Evolutionary conservation across 2,329 filamentous ascomycete species (phyloP).

Genomic region (Alternaria ethzedia): DNA sequence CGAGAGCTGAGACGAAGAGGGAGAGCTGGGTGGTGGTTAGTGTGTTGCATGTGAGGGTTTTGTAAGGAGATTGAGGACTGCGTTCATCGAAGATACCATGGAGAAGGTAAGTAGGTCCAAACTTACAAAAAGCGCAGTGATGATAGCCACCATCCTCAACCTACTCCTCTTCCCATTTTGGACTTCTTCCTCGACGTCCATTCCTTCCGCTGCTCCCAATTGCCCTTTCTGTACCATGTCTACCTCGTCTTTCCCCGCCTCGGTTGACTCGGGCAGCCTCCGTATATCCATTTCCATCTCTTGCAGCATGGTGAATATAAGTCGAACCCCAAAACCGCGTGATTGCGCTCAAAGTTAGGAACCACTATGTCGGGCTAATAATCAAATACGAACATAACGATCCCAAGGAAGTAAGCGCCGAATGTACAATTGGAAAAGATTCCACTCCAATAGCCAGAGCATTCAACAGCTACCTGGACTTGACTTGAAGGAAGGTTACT

Average conservation of each 20-base stretch:
- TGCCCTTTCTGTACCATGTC: neutral
- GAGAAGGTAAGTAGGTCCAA: neutral
- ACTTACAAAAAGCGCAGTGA: constrained; percentile 44
- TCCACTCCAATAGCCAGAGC: neutral
- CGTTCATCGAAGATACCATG: neutral
- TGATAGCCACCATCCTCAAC: constrained; percentile 35
- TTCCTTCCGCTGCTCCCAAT: neutral
- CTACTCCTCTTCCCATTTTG: constrained; percentile 29
- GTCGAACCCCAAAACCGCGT: neutral
- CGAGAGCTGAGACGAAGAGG: constrained; percentile 52
- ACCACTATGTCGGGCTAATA: neutral
- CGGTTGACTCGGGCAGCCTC: neutral
- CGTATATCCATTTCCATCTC: neutral
- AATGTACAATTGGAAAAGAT: neutral
- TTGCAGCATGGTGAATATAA: neutral
- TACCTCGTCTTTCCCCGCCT: neutral
- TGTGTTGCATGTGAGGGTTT: neutral
- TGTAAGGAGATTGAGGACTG: neutral
- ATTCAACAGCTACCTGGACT: neutral
- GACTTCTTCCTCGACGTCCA: constrained; percentile 4
- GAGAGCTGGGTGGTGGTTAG: constrained; percentile 34
- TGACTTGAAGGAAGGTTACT: neutral
- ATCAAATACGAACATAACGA: neutral
- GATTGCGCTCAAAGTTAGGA: neutral
- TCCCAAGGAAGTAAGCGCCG: neutral